A percentile compares a stretch with the other conserved stretches of the same genome.
Conservation (phyloP, 139 green algal genomes). For the Desmodesmus armatus region DNA sequence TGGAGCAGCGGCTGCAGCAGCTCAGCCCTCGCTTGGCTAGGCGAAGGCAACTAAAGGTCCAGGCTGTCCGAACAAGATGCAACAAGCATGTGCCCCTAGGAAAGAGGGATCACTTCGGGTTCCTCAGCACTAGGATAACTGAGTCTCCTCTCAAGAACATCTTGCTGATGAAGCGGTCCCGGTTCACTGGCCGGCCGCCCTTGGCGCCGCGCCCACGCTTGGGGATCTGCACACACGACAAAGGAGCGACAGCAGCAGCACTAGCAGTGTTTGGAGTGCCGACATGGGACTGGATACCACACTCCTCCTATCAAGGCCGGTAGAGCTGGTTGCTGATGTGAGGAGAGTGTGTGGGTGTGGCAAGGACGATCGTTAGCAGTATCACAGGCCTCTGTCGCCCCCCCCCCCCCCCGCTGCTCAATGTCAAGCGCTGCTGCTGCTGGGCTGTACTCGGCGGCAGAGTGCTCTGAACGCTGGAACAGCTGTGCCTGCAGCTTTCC, state of each 20-base stretch:
- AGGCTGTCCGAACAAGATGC: no score
- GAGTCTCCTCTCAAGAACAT: slow-evolving; percentile 98
- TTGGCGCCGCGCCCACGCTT: slow-evolving; percentile 94
- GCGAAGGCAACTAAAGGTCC: no score
- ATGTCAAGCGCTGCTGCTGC: neutral
- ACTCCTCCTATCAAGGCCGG: no score
- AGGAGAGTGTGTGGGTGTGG: no score
- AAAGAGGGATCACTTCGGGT: slow-evolving; percentile 91
- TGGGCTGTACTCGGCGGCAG: neutral
- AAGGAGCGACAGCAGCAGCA: neutral
- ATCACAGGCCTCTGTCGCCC: neutral
- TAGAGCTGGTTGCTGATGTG: no score
- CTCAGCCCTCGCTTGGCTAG: no score
- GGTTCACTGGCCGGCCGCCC: slow-evolving; percentile 92
- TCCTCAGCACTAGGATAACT: slow-evolving; percentile 97
- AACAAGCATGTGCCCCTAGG: no score
- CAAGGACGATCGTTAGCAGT: neutral
- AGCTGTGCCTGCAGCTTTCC: no score
- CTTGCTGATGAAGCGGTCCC: slow-evolving; percentile 98
- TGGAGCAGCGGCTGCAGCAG: no score
- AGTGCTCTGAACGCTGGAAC: no score
- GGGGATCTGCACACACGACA: slow-evolving; percentile 73
- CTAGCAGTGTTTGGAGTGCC: neutral
- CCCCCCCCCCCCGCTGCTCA: no score
- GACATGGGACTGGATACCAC: neutral